Conservation (phyloP, 352 stramenopile genomes). For the Phytophthora ohioensis region DNA sequence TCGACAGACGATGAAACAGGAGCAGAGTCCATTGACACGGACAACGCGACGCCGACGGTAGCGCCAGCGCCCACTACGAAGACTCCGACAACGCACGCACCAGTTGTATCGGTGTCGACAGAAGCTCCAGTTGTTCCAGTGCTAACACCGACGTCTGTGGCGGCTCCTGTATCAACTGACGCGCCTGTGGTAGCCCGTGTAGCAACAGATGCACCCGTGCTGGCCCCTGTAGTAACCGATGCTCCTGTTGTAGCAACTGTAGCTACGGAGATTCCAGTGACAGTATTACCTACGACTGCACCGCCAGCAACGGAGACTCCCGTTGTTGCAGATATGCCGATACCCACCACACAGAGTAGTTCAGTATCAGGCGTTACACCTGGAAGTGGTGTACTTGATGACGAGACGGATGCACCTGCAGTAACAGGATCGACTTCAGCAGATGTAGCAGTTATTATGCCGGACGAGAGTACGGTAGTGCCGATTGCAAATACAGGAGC, state of each 20-base stretch:
- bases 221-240: neutral
- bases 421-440: constrained; percentile 17
- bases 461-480: constrained; percentile 18
- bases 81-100: neutral
- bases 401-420: constrained; percentile 12
- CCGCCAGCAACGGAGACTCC: constrained; percentile 5
- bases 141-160: neutral
- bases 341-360: constrained; percentile 17
- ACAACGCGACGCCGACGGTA: constrained; percentile 23
- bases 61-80: constrained; percentile 13
- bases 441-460: constrained; percentile 24
- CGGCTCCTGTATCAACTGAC: constrained; percentile 10
- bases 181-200: neutral
- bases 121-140: neutral
- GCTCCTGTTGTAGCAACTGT: neutral
- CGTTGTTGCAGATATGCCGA: neutral
- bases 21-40: constrained; percentile 15
- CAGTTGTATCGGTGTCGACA: neutral
- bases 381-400: neutral
- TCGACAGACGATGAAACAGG: constrained; percentile 5
- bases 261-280: constrained; percentile 9
- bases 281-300: constrained; percentile 4
- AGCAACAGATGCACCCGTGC: constrained; percentile 1
- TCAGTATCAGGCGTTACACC: neutral
- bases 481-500: constrained; percentile 9